These are phyloP conservation scores for Oidiodendron maius DNA, from an alignment of 495 filamentous ascomycete genomes.

Conservation along the genomic window DNA sequence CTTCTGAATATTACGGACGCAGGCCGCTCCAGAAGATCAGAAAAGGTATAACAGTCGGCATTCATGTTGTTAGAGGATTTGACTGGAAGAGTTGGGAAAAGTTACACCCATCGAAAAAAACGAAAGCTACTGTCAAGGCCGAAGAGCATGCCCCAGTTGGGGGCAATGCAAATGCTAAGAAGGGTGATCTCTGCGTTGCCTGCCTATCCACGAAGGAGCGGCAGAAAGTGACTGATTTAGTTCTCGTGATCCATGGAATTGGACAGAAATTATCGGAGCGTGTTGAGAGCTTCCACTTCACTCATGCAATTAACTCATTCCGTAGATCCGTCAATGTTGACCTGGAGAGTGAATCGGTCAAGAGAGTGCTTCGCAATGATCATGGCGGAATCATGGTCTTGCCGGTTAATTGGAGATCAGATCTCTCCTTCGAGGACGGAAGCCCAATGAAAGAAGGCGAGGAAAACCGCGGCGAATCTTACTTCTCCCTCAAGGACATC, in stretches of 20 bases:
- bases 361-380: constrained; percentile 62
- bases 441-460: constrained; percentile 43
- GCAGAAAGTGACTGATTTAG: constrained; percentile 74
- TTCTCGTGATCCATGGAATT: constrained; percentile 90
- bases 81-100: constrained; percentile 69
- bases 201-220: constrained; percentile 56
- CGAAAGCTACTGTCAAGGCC: constrained; percentile 39
- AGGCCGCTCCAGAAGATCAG: constrained; percentile 77
- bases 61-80: constrained; percentile 85
- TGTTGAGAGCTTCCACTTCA: constrained; percentile 95
- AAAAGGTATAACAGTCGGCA: constrained; percentile 74
- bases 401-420: constrained; percentile 80
- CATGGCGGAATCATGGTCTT: constrained; percentile 52
- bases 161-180: constrained; percentile 19
- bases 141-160: constrained; percentile 35
- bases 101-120: constrained; percentile 58
- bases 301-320: constrained; percentile 87
- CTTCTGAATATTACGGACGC: constrained; percentile 73
- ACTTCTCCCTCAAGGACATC: constrained; percentile 81
- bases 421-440: constrained; percentile 76
- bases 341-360: constrained; percentile 66
- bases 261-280: constrained; percentile 95
- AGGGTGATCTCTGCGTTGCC: constrained; percentile 27
- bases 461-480: constrained; percentile 39
- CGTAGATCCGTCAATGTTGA: constrained; percentile 84